phyloP scores from a whole-genome alignment of 2,329 filamentous ascomycete species.

The Penicillium sumatraense region DNA sequence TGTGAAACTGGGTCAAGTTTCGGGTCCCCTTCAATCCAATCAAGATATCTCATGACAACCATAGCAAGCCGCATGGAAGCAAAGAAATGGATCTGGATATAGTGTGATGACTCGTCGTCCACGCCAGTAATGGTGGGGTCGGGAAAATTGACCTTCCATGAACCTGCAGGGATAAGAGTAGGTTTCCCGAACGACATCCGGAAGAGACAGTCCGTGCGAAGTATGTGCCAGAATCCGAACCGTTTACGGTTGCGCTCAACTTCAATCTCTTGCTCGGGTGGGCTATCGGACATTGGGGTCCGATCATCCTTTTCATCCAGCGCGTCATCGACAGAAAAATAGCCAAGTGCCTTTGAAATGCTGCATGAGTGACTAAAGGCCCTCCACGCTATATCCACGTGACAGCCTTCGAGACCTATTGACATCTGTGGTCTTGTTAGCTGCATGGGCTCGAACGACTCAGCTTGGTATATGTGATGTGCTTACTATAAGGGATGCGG shows the following conservation, averaged over 20 bases:
- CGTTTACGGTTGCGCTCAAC: slow-evolving; percentile 21
- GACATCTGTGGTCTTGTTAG: slow-evolving; percentile 11
- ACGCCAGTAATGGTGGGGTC: slow-evolving; percentile 21
- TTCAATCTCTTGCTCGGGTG: neutral
- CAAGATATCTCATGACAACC: slow-evolving; percentile 13
- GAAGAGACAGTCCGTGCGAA: slow-evolving; percentile 24
- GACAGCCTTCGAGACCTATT: slow-evolving; percentile 17
- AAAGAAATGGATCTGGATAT: slow-evolving; percentile 22
- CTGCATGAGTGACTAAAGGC: slow-evolving; percentile 11
- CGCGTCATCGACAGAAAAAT: slow-evolving; percentile 18
- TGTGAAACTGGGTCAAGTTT: neutral
- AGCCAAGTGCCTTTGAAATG: slow-evolving; percentile 16
- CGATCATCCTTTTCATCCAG: neutral
- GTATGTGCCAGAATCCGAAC: slow-evolving; percentile 27
- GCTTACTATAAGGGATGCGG: slow-evolving; percentile 18
- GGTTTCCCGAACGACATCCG: slow-evolving; percentile 22
- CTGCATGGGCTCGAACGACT: neutral
- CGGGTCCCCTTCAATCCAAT: slow-evolving; percentile 2
- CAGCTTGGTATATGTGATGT: neutral
- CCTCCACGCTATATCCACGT: slow-evolving; percentile 17
- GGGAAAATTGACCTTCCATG: slow-evolving; percentile 24
- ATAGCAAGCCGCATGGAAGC: slow-evolving; percentile 22
- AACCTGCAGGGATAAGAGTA: slow-evolving; percentile 15
- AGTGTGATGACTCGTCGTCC: slow-evolving; percentile 16
- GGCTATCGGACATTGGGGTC: neutral